Base-by-base conservation (phyloP, 108 stramenopile species). In the Epipyxis sp. region DNA sequence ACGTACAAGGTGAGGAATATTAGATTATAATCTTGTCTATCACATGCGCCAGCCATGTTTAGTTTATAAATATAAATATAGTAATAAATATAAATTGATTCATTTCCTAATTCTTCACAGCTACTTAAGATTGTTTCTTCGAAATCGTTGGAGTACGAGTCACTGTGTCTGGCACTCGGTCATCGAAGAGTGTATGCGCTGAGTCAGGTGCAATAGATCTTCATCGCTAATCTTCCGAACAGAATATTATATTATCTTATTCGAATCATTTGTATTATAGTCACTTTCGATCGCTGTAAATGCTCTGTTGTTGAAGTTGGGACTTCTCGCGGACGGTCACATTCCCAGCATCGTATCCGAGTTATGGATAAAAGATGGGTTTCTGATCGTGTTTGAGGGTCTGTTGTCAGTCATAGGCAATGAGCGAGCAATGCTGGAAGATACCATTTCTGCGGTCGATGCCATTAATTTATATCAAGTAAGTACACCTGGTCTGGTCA, bases 381-480 rank as follows among this genome's bases (percentile, higher is more conserved):
- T 74, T 37, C 71, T 74, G 50, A 10, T 74, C 41, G 44, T 74
- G 71, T 74, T 74, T 74, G 71, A 74, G 32, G 44, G 71, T 10
- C 25, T 74, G 71, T 32, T 74, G 13, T 74, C 71, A 6, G 71
- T 74, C 10, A 74, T 32, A 3, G 71, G 71, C 27, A 27, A 39
- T 32, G 71, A 74, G 34, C 25, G 32, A 6, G 16, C 46, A 3
- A 74, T 74, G 71, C 20, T 74, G 10, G 71, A 74, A 32, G 71
- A 74, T 42, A 57, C 71, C 3, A 3, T 46, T 42, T 42, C 71
- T 27, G 44, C 71, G n/a, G 71, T 74, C 46, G 13, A 74, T 30
- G 50, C 50, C 6, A 10, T 74, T 13, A 13, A 32, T 42, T 3
- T 6, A 13, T 74, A 35, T 37, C 71, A 42, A 39, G 42, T 74